Evolutionary conservation across 148 eudicot genomes (phyloP).

Genomic region (Salicornia ramosissima): DNA sequence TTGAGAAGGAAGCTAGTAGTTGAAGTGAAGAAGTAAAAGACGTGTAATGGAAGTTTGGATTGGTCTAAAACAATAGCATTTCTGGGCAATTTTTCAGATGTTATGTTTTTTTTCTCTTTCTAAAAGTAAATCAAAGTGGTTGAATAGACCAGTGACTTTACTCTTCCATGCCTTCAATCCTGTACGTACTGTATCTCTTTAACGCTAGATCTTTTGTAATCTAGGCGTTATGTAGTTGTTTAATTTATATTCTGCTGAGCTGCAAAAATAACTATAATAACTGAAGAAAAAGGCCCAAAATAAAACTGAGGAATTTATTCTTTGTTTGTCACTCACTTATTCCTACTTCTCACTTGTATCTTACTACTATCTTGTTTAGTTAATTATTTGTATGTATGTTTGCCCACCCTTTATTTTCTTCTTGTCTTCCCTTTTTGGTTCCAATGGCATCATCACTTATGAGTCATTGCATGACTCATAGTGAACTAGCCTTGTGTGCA

Average conservation of each 20-base stretch:
- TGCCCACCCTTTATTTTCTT: no score
- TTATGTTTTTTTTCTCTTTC: background rate
- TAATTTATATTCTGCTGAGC: background rate
- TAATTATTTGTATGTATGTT: no score
- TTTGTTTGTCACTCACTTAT: background rate
- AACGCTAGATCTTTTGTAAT: constrained; percentile 18
- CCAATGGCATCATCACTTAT: no score
- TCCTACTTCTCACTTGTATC: no score
- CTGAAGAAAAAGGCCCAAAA: background rate
- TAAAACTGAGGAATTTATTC: background rate
- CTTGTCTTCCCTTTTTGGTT: no score
- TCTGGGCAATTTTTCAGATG: background rate
- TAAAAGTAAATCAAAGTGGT: constrained; percentile 12
- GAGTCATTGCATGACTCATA: no score
- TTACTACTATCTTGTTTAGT: no score
- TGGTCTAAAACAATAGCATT: constrained; percentile 7
- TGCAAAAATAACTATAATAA: no score
- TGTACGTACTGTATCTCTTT: constrained; percentile 9
- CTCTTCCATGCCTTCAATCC: background rate
- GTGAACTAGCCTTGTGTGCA: no score
- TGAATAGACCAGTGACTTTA: constrained; percentile 18
- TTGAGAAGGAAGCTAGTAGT: no score
- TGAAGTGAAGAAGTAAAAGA: background rate
- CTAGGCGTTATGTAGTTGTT: constrained; percentile 16
- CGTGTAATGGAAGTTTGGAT: constrained; percentile 22